A percentile compares a stretch with the other conserved stretches of the same genome.
phyloP scores from a whole-genome alignment of 2,329 filamentous ascomycete genomes.

The Ophiocordyceps unilateralis region DNA sequence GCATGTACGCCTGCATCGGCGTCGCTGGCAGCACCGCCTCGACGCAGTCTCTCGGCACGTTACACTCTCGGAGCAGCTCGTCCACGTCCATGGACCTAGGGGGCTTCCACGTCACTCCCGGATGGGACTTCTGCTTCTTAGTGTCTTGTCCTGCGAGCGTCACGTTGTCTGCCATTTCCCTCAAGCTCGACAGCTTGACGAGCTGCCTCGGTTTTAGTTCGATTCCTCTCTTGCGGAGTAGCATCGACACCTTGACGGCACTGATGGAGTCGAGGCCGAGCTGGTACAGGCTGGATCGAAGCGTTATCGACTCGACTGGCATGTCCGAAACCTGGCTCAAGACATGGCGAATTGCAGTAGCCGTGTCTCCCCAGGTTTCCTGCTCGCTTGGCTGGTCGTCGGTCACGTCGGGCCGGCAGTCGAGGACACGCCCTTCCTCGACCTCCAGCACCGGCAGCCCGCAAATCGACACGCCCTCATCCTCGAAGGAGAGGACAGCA shows the following conservation, averaged over 20 bases:
- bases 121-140: neutral
- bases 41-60: slow-evolving; percentile 26
- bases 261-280: slow-evolving; percentile 85
- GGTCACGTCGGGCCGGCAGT: neutral
- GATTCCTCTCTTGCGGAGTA: slow-evolving; percentile 48
- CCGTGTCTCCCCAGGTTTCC: slow-evolving; percentile 16
- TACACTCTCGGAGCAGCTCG: slow-evolving; percentile 18
- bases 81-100: slow-evolving; percentile 21
- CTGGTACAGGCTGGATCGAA: slow-evolving; percentile 55
- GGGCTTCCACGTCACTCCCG: slow-evolving; percentile 7
- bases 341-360: slow-evolving; percentile 24
- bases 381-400: neutral
- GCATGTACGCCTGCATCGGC: slow-evolving; percentile 66
- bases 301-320: slow-evolving; percentile 36
- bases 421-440: neutral
- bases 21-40: slow-evolving; percentile 49
- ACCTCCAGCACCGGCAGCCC: slow-evolving; percentile 26
- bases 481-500: slow-evolving; percentile 36
- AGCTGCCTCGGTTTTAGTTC: slow-evolving; percentile 53
- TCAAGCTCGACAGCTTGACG: slow-evolving; percentile 45
- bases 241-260: slow-evolving; percentile 63
- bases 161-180: slow-evolving; percentile 36
- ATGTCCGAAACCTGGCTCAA: slow-evolving; percentile 44
- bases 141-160: neutral
- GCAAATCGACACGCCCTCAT: slow-evolving; percentile 42